These are phyloP conservation scores for Puccinia horiana DNA, from an alignment of 1,284 basidiomycete species.

Conservation along the genomic window DNA sequence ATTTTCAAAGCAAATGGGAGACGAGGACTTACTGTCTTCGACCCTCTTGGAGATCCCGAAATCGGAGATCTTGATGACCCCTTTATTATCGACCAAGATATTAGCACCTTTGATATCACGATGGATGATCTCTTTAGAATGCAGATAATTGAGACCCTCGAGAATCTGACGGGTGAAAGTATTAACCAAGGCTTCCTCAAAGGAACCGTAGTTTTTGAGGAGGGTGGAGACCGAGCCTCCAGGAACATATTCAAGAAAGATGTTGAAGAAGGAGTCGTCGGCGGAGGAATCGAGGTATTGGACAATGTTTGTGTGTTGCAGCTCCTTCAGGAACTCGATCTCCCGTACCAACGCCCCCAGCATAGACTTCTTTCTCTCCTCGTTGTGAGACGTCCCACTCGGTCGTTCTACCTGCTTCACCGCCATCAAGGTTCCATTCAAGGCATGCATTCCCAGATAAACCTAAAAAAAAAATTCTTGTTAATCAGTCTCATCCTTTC, in stretches of 20 bases:
- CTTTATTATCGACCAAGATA: constrained; percentile 97
- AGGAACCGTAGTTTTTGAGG: constrained; percentile 89
- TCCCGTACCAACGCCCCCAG: constrained; percentile 90
- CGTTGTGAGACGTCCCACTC: constrained; percentile 78
- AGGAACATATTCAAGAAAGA: constrained; percentile 98
- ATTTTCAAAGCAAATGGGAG: not conserved
- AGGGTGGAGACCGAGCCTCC: constrained; percentile 94
- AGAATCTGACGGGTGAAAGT: constrained; percentile 95
- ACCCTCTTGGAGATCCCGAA: constrained; percentile 99
- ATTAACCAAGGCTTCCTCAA: constrained; percentile 89
- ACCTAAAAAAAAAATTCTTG: constrained; percentile 53
- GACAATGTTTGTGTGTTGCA: constrained; percentile 75
- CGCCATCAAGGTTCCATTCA: constrained; percentile 91
- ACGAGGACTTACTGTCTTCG: constrained; percentile 74
- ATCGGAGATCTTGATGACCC: constrained; percentile 96
- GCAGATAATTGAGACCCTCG: constrained; percentile 85
- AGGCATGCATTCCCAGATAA: constrained; percentile 92
- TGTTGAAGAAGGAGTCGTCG: constrained; percentile 86
- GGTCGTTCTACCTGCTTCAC: constrained; percentile 98
- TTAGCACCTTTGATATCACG: constrained; percentile 98
- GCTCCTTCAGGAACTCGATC: constrained; percentile 89
- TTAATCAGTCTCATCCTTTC: constrained; percentile 41
- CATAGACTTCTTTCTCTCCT: constrained; percentile 93
- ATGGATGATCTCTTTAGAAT: constrained; percentile 92
- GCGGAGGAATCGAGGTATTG: constrained; percentile 70